Conservation (phyloP, 148 eudicot genomes). For the Persicaria maculosa region DNA sequence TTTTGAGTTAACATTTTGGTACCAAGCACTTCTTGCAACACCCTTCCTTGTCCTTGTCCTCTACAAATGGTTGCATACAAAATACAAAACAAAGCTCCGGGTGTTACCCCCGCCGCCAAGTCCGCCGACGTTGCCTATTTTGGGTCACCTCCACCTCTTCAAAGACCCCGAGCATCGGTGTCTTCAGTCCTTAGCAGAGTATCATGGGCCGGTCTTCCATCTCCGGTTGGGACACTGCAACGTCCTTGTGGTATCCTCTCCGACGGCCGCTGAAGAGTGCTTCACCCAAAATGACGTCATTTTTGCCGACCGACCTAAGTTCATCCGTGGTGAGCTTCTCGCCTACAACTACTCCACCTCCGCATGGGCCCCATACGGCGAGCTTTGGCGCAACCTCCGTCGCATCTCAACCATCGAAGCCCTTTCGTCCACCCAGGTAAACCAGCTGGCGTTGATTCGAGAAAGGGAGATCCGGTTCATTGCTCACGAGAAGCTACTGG, state of each 20-base stretch:
- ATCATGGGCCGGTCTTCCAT: conserved; percentile 18
- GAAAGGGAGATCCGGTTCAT: conserved; percentile 18
- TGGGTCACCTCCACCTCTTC: conserved; percentile 37
- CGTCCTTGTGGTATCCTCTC: conserved; percentile 17
- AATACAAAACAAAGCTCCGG: no score
- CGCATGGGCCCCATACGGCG: conserved; percentile 24
- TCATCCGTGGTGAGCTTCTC: conserved; percentile 17
- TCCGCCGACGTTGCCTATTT: conserved; percentile 22
- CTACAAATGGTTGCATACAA: no score
- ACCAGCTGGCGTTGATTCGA: conserved; percentile 17
- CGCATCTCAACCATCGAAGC: conserved; percentile 25
- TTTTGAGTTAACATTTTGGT: no score
- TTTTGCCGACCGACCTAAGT: conserved; percentile 24
- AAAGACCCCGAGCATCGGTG: conserved; percentile 21
- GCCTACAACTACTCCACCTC: conserved; percentile 15
- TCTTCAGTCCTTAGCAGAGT: conserved; percentile 13
- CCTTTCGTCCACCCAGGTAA: conserved; percentile 22
- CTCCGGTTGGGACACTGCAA: conserved; percentile 16
- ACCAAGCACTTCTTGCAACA: no score
- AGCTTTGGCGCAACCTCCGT: conserved; percentile 24
- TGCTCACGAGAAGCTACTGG: not conserved
- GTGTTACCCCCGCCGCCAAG: no score
- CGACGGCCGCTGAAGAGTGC: conserved; percentile 25
- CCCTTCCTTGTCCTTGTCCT: no score
- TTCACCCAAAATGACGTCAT: conserved; percentile 17